Evolutionary conservation across 139 green algal species (phyloP), one percentile per base, ranked within the genome.

Genomic region (Coccomyxa sp.): DNA sequence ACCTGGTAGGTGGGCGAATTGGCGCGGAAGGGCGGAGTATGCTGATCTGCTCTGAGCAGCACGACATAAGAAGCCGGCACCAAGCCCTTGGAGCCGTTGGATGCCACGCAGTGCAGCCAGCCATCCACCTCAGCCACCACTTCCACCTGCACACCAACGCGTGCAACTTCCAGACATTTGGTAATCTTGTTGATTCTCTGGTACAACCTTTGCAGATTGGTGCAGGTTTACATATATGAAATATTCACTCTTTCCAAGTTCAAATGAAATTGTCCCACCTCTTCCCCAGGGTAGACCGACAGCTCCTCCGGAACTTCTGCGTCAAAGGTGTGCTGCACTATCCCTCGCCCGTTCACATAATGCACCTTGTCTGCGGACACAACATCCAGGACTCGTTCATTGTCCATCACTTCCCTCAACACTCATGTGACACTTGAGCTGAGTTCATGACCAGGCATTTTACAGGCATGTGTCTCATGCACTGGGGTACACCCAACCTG

Each of bases 41-140:
- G 38, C 38, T 51, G 38, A 51, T 51, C 38, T 51, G 58, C 82
- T 76, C 28, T 80, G 23, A 84, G 82, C 66, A 90, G 57, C 51
- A 84, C 82, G 77, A 90, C 85, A 60, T 88, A 90, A 11, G 80
- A 83, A 13, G 80, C 63, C 4, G 88, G 88, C 66, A 91, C 88
- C 58, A 91, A 83, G 13, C 88, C 88, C 23, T 76, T 60, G 25
- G 77, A 79, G 10, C 88, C 88, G 27, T 87, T 31, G 77, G 23
- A 68, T 66, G 51, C 86, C 71, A 68, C 85, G 81, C 75, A 86
- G 81, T 82, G 85, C 85, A 82, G 80, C 92, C 92, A 95, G 38
- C 90, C 92, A 76, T 94, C 91, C 45, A 91, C 85, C 84, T 94
- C 90, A 13, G 82, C 71, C 32, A 82, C 83, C 66, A 90, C 78